phyloP scores from a whole-genome alignment of 108 stramenopile species.

The Bacterosira constricta region DNA sequence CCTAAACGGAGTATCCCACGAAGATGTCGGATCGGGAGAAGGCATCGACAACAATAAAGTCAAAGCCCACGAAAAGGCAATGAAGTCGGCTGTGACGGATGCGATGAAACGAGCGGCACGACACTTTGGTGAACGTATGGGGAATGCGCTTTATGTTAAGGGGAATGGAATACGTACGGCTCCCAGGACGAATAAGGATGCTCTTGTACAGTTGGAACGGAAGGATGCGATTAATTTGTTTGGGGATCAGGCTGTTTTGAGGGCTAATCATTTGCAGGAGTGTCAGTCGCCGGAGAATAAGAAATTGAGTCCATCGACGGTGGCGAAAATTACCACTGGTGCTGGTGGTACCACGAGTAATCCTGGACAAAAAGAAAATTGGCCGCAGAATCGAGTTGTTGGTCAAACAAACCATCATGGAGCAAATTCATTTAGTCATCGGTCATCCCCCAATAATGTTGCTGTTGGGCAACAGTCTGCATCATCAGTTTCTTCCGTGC shows the following conservation, averaged over 20 bases:
- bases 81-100: conserved; percentile 55
- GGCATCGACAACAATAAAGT: conserved; percentile 45
- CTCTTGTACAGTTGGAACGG: conserved; percentile 33
- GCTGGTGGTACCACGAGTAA: not conserved
- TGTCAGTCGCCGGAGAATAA: not conserved
- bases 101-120: conserved; percentile 54
- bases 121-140: conserved; percentile 52
- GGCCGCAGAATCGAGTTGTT: not conserved
- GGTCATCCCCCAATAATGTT: not conserved
- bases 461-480: not conserved
- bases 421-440: not conserved
- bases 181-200: conserved; percentile 40
- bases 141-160: conserved; percentile 55
- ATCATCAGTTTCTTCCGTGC: not conserved
- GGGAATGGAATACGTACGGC: conserved; percentile 42
- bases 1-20: conserved; percentile 39
- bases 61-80: conserved; percentile 51
- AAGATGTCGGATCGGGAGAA: conserved; percentile 55
- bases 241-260: conserved; percentile 33
- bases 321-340: not conserved
- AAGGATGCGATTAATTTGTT: conserved; percentile 41
- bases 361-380: not conserved
- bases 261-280: conserved; percentile 3
- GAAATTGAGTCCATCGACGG: not conserved
- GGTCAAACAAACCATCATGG: not conserved